A percentile compares a stretch with the other conserved stretches of the same genome.
Conservation (phyloP, 1,284 basidiomycete species). For the Agroathelia rolfsii region DNA sequence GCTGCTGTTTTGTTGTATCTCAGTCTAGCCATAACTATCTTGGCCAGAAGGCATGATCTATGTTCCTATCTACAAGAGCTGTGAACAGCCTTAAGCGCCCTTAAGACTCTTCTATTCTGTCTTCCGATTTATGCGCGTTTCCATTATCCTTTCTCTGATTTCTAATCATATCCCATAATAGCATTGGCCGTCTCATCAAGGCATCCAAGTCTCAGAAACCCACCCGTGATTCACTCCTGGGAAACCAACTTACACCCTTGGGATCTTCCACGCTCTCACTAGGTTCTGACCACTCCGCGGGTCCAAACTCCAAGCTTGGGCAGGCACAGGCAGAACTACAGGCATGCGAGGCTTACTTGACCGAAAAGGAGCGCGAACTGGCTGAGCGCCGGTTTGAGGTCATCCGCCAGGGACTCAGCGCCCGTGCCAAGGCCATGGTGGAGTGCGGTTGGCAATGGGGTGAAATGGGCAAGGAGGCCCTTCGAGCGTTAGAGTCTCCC, state of each 20-base stretch:
- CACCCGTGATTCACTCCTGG: constrained; percentile 33
- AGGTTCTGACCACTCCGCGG: constrained; percentile 21
- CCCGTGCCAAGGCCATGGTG: constrained; percentile 51
- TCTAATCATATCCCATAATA: constrained; percentile 17
- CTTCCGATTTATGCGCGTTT: constrained; percentile 1
- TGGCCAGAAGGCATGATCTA: too few relatives aligned
- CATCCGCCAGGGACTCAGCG: constrained; percentile 49
- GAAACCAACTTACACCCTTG: constrained; percentile 24
- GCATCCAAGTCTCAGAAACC: constrained; percentile 50
- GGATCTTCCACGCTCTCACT: constrained; percentile 24
- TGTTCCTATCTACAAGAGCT: neutral
- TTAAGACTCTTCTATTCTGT: neutral
- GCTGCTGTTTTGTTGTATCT: too few relatives aligned
- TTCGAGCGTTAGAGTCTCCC: constrained; percentile 33
- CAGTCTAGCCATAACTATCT: too few relatives aligned
- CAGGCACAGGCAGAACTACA: constrained; percentile 65
- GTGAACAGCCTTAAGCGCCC: neutral
- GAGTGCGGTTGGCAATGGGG: constrained; percentile 60
- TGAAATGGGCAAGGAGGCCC: constrained; percentile 51
- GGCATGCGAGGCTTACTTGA: constrained; percentile 66
- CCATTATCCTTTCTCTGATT: constrained; percentile 2
- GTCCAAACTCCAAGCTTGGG: constrained; percentile 39
- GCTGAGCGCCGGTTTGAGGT: constrained; percentile 37
- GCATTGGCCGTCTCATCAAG: constrained; percentile 69
- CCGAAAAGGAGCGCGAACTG: constrained; percentile 54